phyloP scores from a whole-genome alignment of 192 early-diverging fungal genomes.

The Coemansia sp. region DNA sequence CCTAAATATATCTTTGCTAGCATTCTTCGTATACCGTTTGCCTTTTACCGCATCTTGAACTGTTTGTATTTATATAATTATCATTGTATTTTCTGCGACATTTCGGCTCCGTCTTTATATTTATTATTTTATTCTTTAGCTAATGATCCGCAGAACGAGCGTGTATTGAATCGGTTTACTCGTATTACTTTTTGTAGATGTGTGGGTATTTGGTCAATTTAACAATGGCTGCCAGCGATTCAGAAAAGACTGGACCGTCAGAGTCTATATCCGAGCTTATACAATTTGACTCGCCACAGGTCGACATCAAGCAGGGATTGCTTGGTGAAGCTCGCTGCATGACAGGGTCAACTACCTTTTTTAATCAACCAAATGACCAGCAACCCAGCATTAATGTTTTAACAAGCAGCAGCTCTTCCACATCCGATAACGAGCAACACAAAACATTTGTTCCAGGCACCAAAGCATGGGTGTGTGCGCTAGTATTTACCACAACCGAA shows the following conservation, averaged over 20 bases:
- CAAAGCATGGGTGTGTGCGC: slow-evolving; percentile 34
- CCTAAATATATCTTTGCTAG: not conserved
- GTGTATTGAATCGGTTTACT: not conserved
- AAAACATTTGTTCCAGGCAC: slow-evolving; percentile 13
- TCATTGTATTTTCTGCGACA: not conserved
- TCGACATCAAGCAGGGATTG: slow-evolving; percentile 5
- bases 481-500: slow-evolving; percentile 27
- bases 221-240: not conserved
- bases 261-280: not conserved
- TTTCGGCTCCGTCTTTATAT: not conserved
- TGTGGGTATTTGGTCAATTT: not conserved
- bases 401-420: not conserved
- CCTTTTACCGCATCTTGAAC: not conserved
- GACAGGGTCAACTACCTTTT: not conserved
- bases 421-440: not conserved
- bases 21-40: not conserved
- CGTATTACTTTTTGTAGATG: not conserved
- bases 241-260: not conserved
- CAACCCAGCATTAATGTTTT: not conserved
- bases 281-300: not conserved
- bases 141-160: not conserved
- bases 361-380: not conserved
- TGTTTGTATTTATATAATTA: slow-evolving; percentile 2
- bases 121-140: not conserved
- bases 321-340: not conserved